Evolutionary conservation across 257 asterid genomes (phyloP).

Genomic region (Vinca minor): DNA sequence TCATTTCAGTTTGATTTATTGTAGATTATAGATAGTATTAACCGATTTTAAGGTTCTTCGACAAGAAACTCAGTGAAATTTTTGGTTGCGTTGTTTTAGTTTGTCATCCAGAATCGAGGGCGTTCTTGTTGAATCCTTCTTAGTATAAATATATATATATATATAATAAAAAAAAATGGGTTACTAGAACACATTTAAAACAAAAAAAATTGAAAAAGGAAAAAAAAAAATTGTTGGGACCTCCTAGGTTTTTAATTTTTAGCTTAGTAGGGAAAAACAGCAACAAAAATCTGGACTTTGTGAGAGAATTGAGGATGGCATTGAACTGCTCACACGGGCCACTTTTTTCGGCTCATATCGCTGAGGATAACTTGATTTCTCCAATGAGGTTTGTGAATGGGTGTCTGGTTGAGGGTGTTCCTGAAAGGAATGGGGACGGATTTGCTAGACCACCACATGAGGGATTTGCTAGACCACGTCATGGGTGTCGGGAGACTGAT

Average conservation of each 20-base stretch:
- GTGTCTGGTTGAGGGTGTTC: conserved; percentile 48
- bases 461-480: conserved; percentile 33
- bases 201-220: neutral
- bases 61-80: conserved; percentile 70
- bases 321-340: conserved; percentile 75
- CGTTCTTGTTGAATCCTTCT: conserved; percentile 43
- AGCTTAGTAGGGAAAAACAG: conserved; percentile 12
- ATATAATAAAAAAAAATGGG: neutral
- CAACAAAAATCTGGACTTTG: conserved; percentile 17
- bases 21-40: neutral
- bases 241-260: neutral
- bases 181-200: neutral
- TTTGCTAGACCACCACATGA: conserved; percentile 31
- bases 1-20: neutral
- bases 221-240: conserved; percentile 5
- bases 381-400: conserved; percentile 61
- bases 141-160: too few species aligned
- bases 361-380: conserved; percentile 58
- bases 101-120: conserved; percentile 83
- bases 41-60: conserved; percentile 27
- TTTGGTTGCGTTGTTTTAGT: conserved; percentile 79
- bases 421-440: conserved; percentile 48
- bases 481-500: conserved; percentile 25
- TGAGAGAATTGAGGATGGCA: conserved; percentile 60
- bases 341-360: conserved; percentile 36